Evolutionary conservation across 257 asterid species (phyloP), one percentile per base, ranked within the genome.

Genomic region (Verbena officinalis): DNA sequence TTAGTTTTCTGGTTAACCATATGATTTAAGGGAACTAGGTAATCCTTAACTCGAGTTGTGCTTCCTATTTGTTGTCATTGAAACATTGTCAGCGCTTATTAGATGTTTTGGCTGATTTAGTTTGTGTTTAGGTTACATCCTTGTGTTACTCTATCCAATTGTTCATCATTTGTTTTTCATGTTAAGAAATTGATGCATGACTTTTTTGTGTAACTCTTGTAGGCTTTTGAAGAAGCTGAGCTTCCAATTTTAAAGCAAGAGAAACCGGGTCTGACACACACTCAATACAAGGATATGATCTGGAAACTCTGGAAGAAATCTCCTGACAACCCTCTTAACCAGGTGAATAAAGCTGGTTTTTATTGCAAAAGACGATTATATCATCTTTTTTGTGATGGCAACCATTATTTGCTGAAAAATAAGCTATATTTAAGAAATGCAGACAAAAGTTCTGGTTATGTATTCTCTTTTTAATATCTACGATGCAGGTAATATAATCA

Each of bases 291-390:
- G 79, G 99, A 93, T 80, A 71, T 93, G 95, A 78, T 93, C 68
- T 90, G 97, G 99, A 93, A 93, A 77, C 80, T 93, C 42, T 90
- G 97, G 99, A 93, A 87, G 90, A 90, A 86, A 67, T 86, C 95
- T 78, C 94, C 95, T 0, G 98, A 93, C 74, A 93, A 89, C 60
- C 97, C 97, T 45, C 91, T 90, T 43, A 93, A 90, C 75, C 87
- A 87, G 96, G 98, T 84, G 55, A 27, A 27, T 63, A 31, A 65
- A 36, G 40, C 34, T 22, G 30, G 7, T 62, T 34, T 53, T 10
- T 22, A 19, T 50, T 34, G 4, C 7, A 31, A 55, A 24, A 55
- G 16, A 22, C 42, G 49, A 10, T 64, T 58, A 36, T 64, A 53
- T 27, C 33, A 46, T 40, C 13, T 21, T 23, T 36, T 11, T 20